Percentiles rank a stretch among this genome's conserved stretches.
Evolutionary conservation across 345 rosid genomes (phyloP).

Genomic region (Angophora floribunda): DNA sequence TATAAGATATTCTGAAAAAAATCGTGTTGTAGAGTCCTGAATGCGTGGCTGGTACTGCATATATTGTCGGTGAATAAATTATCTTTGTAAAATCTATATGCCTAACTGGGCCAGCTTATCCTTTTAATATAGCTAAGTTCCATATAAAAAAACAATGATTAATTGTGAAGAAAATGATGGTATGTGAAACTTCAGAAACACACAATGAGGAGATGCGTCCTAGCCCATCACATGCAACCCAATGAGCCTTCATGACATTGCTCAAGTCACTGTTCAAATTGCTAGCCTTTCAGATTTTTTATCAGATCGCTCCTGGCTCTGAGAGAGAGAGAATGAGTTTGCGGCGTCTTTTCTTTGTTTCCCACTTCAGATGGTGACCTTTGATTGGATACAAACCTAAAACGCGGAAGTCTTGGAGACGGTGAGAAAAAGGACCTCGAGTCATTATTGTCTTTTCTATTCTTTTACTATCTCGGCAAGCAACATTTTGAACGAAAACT

Average conservation of each 20-base stretch:
- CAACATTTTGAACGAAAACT: background rate
- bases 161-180: background rate
- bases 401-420: background rate
- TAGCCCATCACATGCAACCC: background rate
- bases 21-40: too few relatives aligned
- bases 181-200: background rate
- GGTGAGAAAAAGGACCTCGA: background rate
- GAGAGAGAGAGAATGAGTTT: background rate
- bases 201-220: background rate
- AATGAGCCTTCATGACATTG: background rate
- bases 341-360: background rate
- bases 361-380: background rate
- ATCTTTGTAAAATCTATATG: too few relatives aligned
- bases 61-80: too few relatives aligned
- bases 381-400: background rate
- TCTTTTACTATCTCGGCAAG: background rate
- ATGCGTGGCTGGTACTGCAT: too few relatives aligned
- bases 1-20: too few relatives aligned
- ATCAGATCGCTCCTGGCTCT: too few relatives aligned
- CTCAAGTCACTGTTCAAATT: background rate
- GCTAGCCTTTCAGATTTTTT: too few relatives aligned
- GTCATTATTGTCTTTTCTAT: background rate
- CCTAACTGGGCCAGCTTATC: too few relatives aligned
- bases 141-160: too few relatives aligned
- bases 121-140: too few relatives aligned